A percentile compares a stretch with the other conserved stretches of the same genome.
Conservation (phyloP, 202 grass and related monocot genomes). For the Schoenoplectus tabernaemontani region DNA sequence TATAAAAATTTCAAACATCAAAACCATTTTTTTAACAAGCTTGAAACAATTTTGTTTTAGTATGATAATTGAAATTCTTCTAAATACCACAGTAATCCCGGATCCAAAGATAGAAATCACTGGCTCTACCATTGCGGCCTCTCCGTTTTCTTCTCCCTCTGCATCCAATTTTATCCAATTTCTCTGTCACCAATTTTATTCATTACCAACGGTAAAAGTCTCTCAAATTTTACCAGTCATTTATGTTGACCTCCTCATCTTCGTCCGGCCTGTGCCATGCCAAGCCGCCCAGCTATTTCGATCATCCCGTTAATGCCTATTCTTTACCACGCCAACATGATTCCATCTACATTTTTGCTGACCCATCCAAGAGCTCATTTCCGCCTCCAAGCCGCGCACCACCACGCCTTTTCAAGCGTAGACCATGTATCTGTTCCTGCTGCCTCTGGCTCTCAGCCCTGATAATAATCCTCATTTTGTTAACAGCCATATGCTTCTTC, state of each 20-base stretch:
- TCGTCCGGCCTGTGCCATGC: background rate
- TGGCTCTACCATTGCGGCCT: background rate
- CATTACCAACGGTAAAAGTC: background rate
- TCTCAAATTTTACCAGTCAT: background rate
- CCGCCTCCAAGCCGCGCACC: background rate
- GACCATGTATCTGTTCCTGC: background rate
- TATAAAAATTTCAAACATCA: background rate
- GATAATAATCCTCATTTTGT: background rate
- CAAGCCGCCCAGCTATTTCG: slow-evolving; percentile 2
- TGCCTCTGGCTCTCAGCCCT: background rate
- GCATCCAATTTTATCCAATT: slow-evolving; percentile 10
- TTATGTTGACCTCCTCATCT: slow-evolving; percentile 10
- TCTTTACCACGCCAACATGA: background rate
- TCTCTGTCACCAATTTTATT: background rate
- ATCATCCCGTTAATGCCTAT: background rate
- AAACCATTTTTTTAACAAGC: background rate
- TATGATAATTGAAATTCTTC: background rate
- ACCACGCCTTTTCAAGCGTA: background rate
- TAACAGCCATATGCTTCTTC: background rate
- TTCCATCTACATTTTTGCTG: background rate
- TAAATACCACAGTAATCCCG: background rate
- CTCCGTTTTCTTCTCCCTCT: background rate
- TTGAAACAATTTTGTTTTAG: background rate
- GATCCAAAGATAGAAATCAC: slow-evolving; percentile 3
- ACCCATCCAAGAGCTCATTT: background rate